Percentiles rank a stretch among this genome's conserved stretches.
Conservation (phyloP, 768 basidiomycete genomes). For the Candolleomyces efflorescens region DNA sequence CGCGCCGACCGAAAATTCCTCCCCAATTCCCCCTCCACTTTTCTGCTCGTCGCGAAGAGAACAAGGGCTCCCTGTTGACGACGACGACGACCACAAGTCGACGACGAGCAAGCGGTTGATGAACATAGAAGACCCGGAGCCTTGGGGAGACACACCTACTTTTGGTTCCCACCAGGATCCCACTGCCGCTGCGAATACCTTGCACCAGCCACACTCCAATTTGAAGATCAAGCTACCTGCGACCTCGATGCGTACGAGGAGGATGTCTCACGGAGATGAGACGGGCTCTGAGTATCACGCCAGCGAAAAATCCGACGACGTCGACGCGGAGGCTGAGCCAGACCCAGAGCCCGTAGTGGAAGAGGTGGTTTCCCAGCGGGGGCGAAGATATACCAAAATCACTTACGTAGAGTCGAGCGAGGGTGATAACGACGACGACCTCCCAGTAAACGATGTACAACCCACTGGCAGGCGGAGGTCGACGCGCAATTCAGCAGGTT, state of each 20-base stretch:
- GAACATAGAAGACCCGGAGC: neutral
- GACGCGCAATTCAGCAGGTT: neutral
- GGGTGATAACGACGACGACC: slow-evolving; percentile 18
- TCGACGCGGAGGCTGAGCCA: slow-evolving; percentile 22
- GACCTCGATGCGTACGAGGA: slow-evolving; percentile 16
- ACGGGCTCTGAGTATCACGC: slow-evolving; percentile 48
- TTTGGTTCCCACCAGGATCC: slow-evolving; percentile 5
- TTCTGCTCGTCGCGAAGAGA: neutral
- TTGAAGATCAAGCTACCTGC: slow-evolving; percentile 26
- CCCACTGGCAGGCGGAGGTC: neutral
- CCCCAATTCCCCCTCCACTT: neutral
- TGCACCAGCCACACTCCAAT: slow-evolving; percentile 4
- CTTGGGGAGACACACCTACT: neutral
- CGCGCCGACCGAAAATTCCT: neutral
- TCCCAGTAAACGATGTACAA: neutral
- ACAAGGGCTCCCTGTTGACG: neutral
- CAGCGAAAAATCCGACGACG: slow-evolving; percentile 40
- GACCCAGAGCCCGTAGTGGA: slow-evolving; percentile 32
- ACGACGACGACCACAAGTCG: neutral
- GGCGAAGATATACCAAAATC: slow-evolving; percentile 24
- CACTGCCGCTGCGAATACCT: slow-evolving; percentile 9
- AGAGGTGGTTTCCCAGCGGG: slow-evolving; percentile 14
- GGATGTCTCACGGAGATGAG: slow-evolving; percentile 29
- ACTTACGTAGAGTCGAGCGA: slow-evolving; percentile 18
- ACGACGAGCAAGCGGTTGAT: neutral